Percentiles rank a stretch among this genome's conserved stretches.
Evolutionary conservation across 495 filamentous ascomycete species (phyloP).

Genomic region (Aspergillus diversus): DNA sequence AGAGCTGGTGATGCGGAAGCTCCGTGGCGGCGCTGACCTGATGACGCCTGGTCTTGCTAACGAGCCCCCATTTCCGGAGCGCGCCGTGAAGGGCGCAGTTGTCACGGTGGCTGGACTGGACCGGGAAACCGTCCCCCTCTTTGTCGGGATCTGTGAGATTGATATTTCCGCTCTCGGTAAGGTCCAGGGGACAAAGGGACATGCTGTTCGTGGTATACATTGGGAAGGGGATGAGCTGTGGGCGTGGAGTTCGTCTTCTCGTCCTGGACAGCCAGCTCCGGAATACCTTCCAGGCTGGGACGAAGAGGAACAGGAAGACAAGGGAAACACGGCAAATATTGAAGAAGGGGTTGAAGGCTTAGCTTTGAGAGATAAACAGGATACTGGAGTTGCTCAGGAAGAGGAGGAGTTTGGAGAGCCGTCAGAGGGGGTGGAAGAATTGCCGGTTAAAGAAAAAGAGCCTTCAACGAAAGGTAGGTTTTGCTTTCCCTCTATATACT

Average conservation of each 20-base stretch:
- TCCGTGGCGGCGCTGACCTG: conserved; percentile 68
- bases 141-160: conserved; percentile 69
- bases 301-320: conserved; percentile 34
- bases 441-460: conserved; percentile 48
- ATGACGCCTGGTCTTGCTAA: conserved; percentile 75
- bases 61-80: conserved; percentile 68
- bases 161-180: conserved; percentile 61
- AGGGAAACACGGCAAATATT: conserved; percentile 40
- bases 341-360: conserved; percentile 47
- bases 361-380: conserved; percentile 38
- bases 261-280: conserved; percentile 53
- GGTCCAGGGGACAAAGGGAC: conserved; percentile 67
- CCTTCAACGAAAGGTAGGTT: conserved; percentile 58
- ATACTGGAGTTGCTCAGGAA: conserved; percentile 32
- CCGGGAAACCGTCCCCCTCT: conserved; percentile 62
- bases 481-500: neutral
- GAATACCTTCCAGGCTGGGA: conserved; percentile 55
- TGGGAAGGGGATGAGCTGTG: conserved; percentile 78
- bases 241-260: conserved; percentile 62
- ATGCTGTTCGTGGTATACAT: conserved; percentile 68
- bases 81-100: conserved; percentile 63
- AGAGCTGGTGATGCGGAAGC: conserved; percentile 62
- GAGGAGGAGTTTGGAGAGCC: conserved; percentile 30
- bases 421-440: conserved; percentile 21
- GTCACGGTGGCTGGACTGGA: conserved; percentile 70